These are phyloP conservation scores for Paspalum vaginatum DNA, from an alignment of 176 grass and related monocot genomes.

Conservation along the genomic window DNA sequence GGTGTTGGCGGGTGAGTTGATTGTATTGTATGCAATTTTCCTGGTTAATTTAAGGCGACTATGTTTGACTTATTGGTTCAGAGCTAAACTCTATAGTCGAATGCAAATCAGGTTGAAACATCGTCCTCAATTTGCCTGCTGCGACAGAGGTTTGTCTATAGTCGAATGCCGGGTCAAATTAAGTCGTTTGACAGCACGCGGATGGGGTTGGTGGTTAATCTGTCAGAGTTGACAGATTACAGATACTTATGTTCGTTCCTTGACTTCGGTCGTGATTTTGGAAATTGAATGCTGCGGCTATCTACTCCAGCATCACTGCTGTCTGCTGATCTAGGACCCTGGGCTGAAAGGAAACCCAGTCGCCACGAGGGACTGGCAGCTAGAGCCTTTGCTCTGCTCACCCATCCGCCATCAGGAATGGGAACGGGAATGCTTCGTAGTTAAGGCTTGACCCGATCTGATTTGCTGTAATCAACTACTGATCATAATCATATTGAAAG, in stretches of 20 bases:
- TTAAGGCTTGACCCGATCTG: background rate
- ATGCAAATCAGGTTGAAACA: background rate
- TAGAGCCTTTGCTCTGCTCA: background rate
- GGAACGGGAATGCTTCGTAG: constrained; percentile 7
- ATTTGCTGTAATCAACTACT: background rate
- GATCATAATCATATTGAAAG: background rate
- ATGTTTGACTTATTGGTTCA: background rate
- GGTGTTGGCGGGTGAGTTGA: background rate
- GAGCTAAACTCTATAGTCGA: background rate
- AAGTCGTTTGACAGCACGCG: background rate
- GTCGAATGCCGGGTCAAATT: background rate
- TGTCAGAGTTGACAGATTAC: background rate
- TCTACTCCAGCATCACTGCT: background rate
- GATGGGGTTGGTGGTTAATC: constrained; percentile 6
- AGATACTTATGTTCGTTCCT: background rate
- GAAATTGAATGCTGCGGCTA: background rate
- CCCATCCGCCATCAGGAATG: background rate
- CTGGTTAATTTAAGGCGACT: background rate
- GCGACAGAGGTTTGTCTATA: background rate
- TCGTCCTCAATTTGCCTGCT: background rate
- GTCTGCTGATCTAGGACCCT: background rate
- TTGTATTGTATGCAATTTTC: constrained; percentile 37
- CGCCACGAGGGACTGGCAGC: background rate
- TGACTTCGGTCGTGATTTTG: background rate
- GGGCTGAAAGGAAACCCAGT: background rate